phyloP scores from a whole-genome alignment of 1,284 basidiomycete genomes.

The Austropuccinia psidii region DNA sequence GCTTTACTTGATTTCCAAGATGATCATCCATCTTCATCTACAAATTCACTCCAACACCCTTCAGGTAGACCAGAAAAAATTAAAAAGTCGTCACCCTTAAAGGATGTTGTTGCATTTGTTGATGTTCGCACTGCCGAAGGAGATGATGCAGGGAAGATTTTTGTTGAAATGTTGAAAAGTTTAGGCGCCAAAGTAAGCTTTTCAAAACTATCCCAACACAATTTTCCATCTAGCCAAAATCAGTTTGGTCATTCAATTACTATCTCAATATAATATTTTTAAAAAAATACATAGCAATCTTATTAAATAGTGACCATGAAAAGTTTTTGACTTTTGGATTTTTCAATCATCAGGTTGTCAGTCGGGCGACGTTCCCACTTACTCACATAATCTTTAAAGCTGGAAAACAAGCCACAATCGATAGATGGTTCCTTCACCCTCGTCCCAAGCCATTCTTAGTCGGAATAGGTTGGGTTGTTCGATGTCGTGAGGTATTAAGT shows the following conservation, averaged over 20 bases:
- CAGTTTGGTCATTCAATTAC: background rate
- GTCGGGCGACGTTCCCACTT: constrained; percentile 53
- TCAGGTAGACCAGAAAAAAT: background rate
- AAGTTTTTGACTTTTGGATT: constrained; percentile 15
- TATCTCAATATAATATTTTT: background rate
- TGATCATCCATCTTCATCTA: background rate
- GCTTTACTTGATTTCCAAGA: background rate
- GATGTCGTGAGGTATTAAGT: constrained; percentile 13
- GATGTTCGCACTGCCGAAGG: constrained; percentile 80
- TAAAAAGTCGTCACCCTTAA: constrained; percentile 49
- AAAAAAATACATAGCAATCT: background rate
- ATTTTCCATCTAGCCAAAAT: background rate
- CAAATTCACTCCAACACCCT: background rate
- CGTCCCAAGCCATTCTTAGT: constrained; percentile 25
- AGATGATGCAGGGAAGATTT: constrained; percentile 71
- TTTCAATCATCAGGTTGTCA: constrained; percentile 56
- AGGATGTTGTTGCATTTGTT: constrained; percentile 74
- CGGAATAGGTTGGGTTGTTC: constrained; percentile 19
- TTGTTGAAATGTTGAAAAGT: constrained; percentile 70
- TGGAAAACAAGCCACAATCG: constrained; percentile 62
- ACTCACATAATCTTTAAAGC: constrained; percentile 89
- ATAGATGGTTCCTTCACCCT: constrained; percentile 18
- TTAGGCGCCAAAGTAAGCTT: constrained; percentile 70
- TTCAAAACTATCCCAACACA: background rate
- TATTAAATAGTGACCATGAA: background rate